phyloP scores from a whole-genome alignment of 331 rosid species.

The Cydonia oblonga region DNA sequence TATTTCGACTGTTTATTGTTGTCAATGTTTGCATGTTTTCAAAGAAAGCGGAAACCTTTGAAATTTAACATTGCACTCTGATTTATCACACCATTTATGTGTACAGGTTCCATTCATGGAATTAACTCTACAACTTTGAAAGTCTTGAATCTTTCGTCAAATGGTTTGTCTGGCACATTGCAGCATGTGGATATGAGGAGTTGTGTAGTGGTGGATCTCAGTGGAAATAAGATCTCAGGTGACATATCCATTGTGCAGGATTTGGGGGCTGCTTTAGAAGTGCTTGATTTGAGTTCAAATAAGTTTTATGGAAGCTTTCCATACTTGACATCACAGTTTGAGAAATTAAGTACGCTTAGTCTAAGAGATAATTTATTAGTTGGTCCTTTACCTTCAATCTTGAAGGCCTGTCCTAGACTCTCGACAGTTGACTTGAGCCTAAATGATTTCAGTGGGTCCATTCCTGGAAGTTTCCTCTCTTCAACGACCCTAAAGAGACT shows the following conservation, averaged over 20 bases:
- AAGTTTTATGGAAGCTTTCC: constrained; percentile 56
- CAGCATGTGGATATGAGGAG: constrained; percentile 26
- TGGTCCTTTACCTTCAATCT: constrained; percentile 57
- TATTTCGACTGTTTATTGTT: not conserved
- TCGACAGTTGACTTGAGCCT: constrained; percentile 62
- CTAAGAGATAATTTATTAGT: constrained; percentile 39
- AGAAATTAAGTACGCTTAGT: constrained; percentile 31
- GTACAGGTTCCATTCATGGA: constrained; percentile 61
- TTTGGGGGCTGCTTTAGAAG: constrained; percentile 64
- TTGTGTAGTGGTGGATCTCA: constrained; percentile 47
- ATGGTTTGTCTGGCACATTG: constrained; percentile 65
- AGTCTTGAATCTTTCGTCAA: constrained; percentile 64
- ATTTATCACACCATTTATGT: constrained; percentile 9
- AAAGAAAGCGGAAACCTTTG: not conserved
- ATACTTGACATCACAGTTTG: constrained; percentile 30
- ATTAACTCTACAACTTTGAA: constrained; percentile 64
- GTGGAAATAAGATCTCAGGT: constrained; percentile 56
- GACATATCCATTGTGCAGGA: constrained; percentile 51
- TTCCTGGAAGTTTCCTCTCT: constrained; percentile 65
- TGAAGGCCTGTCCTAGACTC: constrained; percentile 50
- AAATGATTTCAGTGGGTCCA: constrained; percentile 59
- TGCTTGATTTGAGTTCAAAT: constrained; percentile 79
- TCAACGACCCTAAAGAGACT: constrained; percentile 50
- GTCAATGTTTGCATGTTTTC: not conserved
- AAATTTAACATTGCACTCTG: not conserved